Evolutionary conservation across 1,284 basidiomycete species (phyloP), one percentile per base, ranked within the genome.

Genomic region (Apiotrichum brassicae): DNA sequence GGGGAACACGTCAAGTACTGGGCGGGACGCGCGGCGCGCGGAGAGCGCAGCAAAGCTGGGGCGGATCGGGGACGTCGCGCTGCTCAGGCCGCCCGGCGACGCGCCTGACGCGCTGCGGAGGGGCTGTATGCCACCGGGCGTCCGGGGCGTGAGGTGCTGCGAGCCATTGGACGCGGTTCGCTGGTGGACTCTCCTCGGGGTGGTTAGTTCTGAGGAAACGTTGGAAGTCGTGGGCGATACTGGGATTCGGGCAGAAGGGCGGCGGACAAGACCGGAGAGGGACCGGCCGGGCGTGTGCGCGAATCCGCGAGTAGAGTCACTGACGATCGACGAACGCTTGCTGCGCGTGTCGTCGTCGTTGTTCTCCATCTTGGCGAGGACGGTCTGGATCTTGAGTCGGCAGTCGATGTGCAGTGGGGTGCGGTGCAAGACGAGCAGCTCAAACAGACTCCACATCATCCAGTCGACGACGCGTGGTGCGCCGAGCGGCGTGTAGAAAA

Each of bases 391-490:
- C 49, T 82, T 79, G 3, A 80, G 70, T 16, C 82, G 80, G 64
- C 87, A 74, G 53, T 85, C 82, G 13, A 86, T 70, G 46, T 79
- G 72, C 16, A 89, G 74, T 0, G 86, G 84, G 28, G 73, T 81
- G 19, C 81, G 78, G 57, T 80, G 79, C 0, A 82, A 76, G 51
- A 80, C 82, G 6, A 85, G 64, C 46, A 86, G 77, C 61, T 87
- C 84, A 35, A 86, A 74, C 24, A 83, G 64, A 1, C 84, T 86
- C 85, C 85, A 88, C 24, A 83, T 75, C 30, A 82, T 74, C 64
- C 86, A 87, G 65, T 89, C 86, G 4, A 86, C 55, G 2, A 65
- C 42, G 6, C 67, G 49, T 8, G 63, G 63, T 3, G 43, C 5
- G 11, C 43, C 24, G 2, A 40, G 13, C 0, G 28, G 18, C 8